Evolutionary conservation across 306 rosid genomes (phyloP).

Genomic region (Fragaria ananassa): DNA sequence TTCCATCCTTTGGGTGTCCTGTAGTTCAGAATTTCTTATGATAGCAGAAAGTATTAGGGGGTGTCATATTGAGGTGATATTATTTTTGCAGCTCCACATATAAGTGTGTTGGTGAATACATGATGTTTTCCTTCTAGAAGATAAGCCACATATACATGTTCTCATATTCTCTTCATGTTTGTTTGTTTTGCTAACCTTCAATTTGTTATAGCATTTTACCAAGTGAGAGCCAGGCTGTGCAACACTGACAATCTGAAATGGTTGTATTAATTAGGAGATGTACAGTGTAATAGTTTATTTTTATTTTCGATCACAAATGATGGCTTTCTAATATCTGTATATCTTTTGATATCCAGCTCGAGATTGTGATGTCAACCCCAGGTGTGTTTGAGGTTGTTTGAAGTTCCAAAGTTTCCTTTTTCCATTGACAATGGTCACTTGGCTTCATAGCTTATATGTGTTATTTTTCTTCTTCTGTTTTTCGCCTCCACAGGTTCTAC

Average conservation of each 20-base stretch:
- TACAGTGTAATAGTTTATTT: not conserved
- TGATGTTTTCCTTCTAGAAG: not conserved
- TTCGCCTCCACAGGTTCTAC: slow-evolving; percentile 53
- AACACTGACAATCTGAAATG: not conserved
- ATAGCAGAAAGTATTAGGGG: not conserved
- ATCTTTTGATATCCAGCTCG: slow-evolving; percentile 53
- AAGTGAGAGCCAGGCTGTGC: not conserved
- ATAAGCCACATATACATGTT: not conserved
- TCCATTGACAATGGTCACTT: slow-evolving; percentile 9
- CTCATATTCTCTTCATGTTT: not conserved
- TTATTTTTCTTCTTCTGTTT: slow-evolving; percentile 8
- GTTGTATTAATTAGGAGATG: not conserved
- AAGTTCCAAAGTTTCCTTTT: slow-evolving; percentile 16
- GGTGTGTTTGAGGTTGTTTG: slow-evolving; percentile 86
- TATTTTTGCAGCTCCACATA: not conserved
- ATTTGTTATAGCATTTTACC: not conserved
- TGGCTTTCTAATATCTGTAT: slow-evolving; percentile 29
- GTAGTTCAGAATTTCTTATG: not conserved
- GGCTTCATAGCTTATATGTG: slow-evolving; percentile 23
- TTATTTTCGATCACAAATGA: slow-evolving; percentile 9
- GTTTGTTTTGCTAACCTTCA: not conserved
- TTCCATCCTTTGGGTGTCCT: not conserved
- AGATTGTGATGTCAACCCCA: slow-evolving; percentile 83
- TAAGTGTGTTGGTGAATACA: not conserved
- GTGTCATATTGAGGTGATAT: not conserved